Conservation (phyloP, 2,329 filamentous ascomycete species). For the Ascochyta viciae-villosae region DNA sequence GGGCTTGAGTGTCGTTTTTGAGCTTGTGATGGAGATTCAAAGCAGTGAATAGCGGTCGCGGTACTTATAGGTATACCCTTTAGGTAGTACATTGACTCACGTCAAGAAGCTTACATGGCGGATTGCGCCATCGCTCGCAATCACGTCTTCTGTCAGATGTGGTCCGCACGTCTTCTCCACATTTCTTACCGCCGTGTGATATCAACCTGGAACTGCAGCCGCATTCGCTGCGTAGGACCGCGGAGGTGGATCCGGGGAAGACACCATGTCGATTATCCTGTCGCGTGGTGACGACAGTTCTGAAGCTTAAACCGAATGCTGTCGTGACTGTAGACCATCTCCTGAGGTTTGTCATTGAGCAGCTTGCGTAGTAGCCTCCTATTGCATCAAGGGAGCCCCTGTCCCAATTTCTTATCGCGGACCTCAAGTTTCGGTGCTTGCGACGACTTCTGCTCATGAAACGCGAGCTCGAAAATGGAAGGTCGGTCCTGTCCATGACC, state of each 20-base stretch:
- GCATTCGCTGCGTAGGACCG: slow-evolving; percentile 6
- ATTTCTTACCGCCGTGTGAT: slow-evolving; percentile 11
- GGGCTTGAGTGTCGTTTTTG: slow-evolving; percentile 2
- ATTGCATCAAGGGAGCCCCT: neutral
- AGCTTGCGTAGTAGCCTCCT: slow-evolving; percentile 1
- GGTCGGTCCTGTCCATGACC: slow-evolving; percentile 12
- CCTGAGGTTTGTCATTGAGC: neutral
- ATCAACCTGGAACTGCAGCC: slow-evolving; percentile 9
- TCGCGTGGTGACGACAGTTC: slow-evolving; percentile 2
- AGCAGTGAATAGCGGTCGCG: neutral
- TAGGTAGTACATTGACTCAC: slow-evolving; percentile 11
- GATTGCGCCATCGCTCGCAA: slow-evolving; percentile 50
- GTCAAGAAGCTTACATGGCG: slow-evolving; percentile 18
- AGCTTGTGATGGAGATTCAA: neutral
- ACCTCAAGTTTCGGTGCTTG: slow-evolving; percentile 4
- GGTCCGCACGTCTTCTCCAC: slow-evolving; percentile 16
- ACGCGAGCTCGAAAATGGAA: slow-evolving; percentile 18
- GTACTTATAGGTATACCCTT: slow-evolving; percentile 23
- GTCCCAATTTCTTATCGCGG: neutral
- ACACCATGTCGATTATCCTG: slow-evolving; percentile 1
- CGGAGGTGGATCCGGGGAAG: slow-evolving; percentile 20
- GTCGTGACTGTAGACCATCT: neutral
- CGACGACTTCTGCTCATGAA: slow-evolving; percentile 1
- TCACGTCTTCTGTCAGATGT: slow-evolving; percentile 20
- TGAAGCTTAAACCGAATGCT: neutral